Conservation (phyloP, 106 monocot species). For the Triglochin maritima region DNA sequence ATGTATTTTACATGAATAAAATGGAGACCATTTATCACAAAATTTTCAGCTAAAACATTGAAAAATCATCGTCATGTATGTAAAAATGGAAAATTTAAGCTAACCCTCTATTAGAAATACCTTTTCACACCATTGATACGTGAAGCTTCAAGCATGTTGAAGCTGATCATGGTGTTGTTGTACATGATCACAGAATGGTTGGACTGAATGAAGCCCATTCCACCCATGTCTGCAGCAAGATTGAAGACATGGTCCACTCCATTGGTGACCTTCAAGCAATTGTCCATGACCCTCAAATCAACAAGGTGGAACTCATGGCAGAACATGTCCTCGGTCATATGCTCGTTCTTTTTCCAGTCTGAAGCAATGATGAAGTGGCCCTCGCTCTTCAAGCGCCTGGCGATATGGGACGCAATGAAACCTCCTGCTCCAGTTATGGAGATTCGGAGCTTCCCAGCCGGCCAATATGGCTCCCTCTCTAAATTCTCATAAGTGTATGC, state of each 20-base stretch:
- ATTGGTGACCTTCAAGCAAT: slow-evolving; percentile 66
- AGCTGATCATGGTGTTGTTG: slow-evolving; percentile 96
- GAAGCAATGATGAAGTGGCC: slow-evolving; percentile 92
- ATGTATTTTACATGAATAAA: no score
- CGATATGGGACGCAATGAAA: slow-evolving; percentile 87
- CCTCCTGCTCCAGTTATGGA: slow-evolving; percentile 92
- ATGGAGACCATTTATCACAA: no score
- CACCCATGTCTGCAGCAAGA: slow-evolving; percentile 87
- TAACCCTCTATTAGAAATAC: slow-evolving; percentile 11
- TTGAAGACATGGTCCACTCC: slow-evolving; percentile 78
- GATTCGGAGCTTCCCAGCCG: slow-evolving; percentile 59
- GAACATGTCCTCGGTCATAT: slow-evolving; percentile 94
- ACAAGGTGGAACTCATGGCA: slow-evolving; percentile 83
- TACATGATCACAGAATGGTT: slow-evolving; percentile 96
- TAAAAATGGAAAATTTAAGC: no score
- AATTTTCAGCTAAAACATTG: not conserved
- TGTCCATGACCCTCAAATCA: slow-evolving; percentile 89
- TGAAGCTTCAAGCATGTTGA: slow-evolving; percentile 88
- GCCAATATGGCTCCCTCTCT: slow-evolving; percentile 82
- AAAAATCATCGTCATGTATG: no score
- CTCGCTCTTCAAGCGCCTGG: slow-evolving; percentile 76
- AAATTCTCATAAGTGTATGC: slow-evolving; percentile 71
- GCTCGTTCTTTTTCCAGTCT: slow-evolving; percentile 97
- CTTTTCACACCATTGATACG: slow-evolving; percentile 85
- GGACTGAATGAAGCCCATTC: slow-evolving; percentile 60